Evolutionary conservation across 78 protist species (phyloP).

Genomic region (Cavenderia fasciculata): DNA sequence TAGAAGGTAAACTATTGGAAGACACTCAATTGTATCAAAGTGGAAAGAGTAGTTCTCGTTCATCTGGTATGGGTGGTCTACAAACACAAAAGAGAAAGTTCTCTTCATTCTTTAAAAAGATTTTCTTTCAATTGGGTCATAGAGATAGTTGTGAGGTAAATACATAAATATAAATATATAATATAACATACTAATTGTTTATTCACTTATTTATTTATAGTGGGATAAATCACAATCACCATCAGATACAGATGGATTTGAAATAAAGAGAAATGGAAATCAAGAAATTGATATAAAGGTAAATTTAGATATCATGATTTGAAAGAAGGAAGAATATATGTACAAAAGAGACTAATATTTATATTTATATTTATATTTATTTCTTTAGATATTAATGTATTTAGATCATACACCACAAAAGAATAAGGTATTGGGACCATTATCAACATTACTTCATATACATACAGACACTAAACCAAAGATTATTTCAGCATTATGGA

Average conservation of each 20-base stretch:
- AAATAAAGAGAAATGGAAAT: constrained; percentile 70
- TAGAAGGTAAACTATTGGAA: constrained; percentile 50
- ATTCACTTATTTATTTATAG: too few relatives aligned
- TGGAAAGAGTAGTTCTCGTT: neutral
- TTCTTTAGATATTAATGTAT: constrained; percentile 47
- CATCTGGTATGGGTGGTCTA: neutral
- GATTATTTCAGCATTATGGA: constrained; percentile 59
- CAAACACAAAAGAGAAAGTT: constrained; percentile 20
- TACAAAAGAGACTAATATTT: neutral
- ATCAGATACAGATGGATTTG: constrained; percentile 73
- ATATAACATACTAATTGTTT: too few relatives aligned
- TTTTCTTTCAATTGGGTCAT: constrained; percentile 71
- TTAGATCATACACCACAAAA: constrained; percentile 72
- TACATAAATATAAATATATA: too few relatives aligned
- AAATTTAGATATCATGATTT: neutral
- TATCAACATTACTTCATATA: constrained; percentile 43
- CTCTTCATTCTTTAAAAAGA: constrained; percentile 60
- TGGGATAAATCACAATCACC: constrained; percentile 70
- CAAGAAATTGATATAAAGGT: constrained; percentile 73
- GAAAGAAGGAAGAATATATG: neutral
- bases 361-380: neutral
- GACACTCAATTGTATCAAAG: neutral
- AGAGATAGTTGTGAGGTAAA: constrained; percentile 73
- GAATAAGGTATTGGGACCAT: constrained; percentile 49
- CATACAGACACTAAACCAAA: constrained; percentile 76